Base-by-base conservation (phyloP, 2,329 filamentous ascomycete species). In the Sporothrix brasiliensis region DNA sequence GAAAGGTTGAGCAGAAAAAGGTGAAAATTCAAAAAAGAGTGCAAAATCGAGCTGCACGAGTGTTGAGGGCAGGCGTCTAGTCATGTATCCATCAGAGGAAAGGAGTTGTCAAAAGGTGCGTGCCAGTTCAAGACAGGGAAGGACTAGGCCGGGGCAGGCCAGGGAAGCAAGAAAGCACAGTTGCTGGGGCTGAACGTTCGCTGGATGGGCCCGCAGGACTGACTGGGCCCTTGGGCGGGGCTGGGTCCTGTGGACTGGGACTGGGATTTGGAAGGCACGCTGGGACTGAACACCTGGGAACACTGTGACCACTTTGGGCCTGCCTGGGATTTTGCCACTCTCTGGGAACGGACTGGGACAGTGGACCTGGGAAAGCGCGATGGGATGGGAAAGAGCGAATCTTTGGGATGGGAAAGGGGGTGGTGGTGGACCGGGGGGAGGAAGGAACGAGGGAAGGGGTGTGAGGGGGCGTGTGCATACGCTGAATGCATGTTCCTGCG, bases 401-500 rank as follows among this genome's bases (percentile, higher is more conserved):
- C 69, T 72, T 68, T 49, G 69, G 71, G 54, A 34, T 69, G 63
- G 70, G 68, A 70, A 69, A 70, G 61, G 71, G 71, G 71, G 69
- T 67, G 65, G 67, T 47, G 44, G 54, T 47, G 66, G 67, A 27
- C 54, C 34, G 44, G 67, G 67, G 66, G 65, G 53, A 49, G 66
- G 50, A 56, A 47, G 56, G 41, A 49, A 49, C 30, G 58, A 47
- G 56, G 50, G 39, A 50, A 65, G 24, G 44, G 44, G 44, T 44
- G 41, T 44, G 63, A 30, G 3, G 60, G 70, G 70, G 70, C 30
- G 68, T 68, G 70, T 70, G 54, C 61, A 72, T 61, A 72, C 58
- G n/a, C 21, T 9, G 39, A 47, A 63, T 71, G 67, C 30, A 56
- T 27, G 68, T 68, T 44, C 54, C 56, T 68, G 53, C 58, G 41